phyloP scores from a whole-genome alignment of 1,284 basidiomycete genomes.

The Pulveroboletus sp. region DNA sequence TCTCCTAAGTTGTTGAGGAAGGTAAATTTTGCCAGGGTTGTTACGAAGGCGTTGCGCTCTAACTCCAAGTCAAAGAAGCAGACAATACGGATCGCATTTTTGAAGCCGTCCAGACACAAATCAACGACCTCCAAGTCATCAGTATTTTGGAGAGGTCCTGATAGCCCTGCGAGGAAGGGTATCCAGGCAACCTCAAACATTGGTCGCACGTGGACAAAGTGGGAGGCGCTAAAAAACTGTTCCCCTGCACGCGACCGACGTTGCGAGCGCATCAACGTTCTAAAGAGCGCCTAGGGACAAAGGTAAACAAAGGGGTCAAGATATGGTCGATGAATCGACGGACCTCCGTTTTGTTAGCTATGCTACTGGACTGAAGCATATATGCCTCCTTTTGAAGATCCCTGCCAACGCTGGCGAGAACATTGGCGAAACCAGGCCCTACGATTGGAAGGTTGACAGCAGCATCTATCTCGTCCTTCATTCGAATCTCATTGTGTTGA shows the following conservation, averaged over 20 bases:
- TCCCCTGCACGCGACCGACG: conserved; percentile 75
- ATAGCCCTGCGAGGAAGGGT: conserved; percentile 90
- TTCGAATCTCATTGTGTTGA: conserved; percentile 87
- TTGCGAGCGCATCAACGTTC: conserved; percentile 86
- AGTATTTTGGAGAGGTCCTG: conserved; percentile 88
- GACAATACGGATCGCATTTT: conserved; percentile 88
- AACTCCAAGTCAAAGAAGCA: conserved; percentile 96
- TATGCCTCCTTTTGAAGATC: conserved; percentile 95
- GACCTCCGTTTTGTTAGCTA: conserved; percentile 95
- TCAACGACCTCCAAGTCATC: conserved; percentile 91
- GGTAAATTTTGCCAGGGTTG: conserved; percentile 96
- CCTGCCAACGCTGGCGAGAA: conserved; percentile 84
- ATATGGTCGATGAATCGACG: background rate
- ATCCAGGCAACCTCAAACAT: conserved; percentile 99
- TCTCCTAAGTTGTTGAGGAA: conserved; percentile 95
- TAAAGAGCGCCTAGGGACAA: conserved; percentile 74
- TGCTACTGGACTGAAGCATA: conserved; percentile 89
- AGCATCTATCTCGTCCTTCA: conserved; percentile 93
- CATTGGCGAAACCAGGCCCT: conserved; percentile 75
- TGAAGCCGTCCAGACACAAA: conserved; percentile 93
- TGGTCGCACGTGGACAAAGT: conserved; percentile 91
- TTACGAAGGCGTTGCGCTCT: conserved; percentile 94
- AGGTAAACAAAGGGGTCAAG: background rate
- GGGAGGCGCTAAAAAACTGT: conserved; percentile 93
- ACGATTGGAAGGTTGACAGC: conserved; percentile 47